Evolutionary conservation across 176 grass and related monocot genomes (phyloP).

Genomic region (Ampelocalamus luodianensis): DNA sequence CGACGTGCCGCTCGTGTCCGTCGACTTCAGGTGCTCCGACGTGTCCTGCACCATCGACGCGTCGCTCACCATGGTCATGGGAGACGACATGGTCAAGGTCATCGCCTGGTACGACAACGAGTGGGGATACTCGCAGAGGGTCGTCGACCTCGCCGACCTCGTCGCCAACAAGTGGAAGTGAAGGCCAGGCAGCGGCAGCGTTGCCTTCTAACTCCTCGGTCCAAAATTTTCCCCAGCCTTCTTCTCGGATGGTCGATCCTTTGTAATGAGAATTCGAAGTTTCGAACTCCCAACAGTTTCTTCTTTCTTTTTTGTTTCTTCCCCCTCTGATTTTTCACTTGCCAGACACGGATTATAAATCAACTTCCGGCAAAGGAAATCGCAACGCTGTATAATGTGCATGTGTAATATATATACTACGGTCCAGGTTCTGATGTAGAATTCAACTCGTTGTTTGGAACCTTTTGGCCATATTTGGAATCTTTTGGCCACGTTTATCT

Average conservation of each 20-base stretch:
- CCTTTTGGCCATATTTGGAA: not conserved
- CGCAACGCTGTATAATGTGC: slow-evolving; percentile 44
- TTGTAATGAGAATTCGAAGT: slow-evolving; percentile 52
- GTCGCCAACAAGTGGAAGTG: slow-evolving; percentile 73
- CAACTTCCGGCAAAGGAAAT: slow-evolving; percentile 53
- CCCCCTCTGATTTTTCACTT: slow-evolving; percentile 48
- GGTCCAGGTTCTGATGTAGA: slow-evolving; percentile 41
- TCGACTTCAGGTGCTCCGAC: slow-evolving; percentile 81
- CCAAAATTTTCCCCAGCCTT: slow-evolving; percentile 48
- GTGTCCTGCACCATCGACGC: slow-evolving; percentile 67
- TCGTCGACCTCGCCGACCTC: slow-evolving; percentile 75
- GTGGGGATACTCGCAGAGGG: slow-evolving; percentile 78
- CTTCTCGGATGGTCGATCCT: slow-evolving; percentile 43
- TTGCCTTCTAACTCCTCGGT: slow-evolving; percentile 30
- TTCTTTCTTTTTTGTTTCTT: not conserved
- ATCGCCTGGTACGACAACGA: slow-evolving; percentile 93
- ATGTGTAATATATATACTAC: slow-evolving; percentile 60
- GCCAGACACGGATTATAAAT: slow-evolving; percentile 43
- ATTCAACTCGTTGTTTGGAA: not conserved
- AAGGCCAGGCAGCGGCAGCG: not conserved
- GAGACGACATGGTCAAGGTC: slow-evolving; percentile 78
- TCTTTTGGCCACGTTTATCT: not conserved
- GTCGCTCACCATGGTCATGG: slow-evolving; percentile 75
- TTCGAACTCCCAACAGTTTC: slow-evolving; percentile 26
- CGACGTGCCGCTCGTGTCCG: slow-evolving; percentile 78